Evolutionary conservation across 2,329 filamentous ascomycete species (phyloP), one percentile per base, ranked within the genome.

Genomic region (Cercospora sp.): DNA sequence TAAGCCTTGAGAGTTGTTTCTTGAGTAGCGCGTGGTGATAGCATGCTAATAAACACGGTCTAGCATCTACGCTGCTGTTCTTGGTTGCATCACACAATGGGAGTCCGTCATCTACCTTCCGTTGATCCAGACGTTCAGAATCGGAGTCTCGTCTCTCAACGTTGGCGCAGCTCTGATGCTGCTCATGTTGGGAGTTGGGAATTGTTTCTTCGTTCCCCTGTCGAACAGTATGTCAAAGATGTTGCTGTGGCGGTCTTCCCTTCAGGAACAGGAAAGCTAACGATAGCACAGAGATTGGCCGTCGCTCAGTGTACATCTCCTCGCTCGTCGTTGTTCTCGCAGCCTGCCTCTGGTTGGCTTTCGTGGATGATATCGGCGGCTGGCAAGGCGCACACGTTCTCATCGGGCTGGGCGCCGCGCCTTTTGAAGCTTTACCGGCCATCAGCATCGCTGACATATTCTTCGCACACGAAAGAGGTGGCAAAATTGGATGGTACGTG

Each of bases 381-480:
- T 53, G 20, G 20, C 48, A 53, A 53, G 48, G 48, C 6, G 48
- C 48, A 12, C 48, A 53, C 23, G 20, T 76, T 18, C 31, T 75
- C 3, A 69, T 71, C 33, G 74, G 74, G 3, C 68, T 76, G 59
- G 68, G 71, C 12, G 69, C 67, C 30, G 69, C 71, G 23, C 73
- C 74, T 0, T 72, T 74, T n/a, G 74, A 76, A 59, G 58, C 64
- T 16, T 65, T 76, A 31, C 64, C 64, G 18, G 84, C 77, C 48
- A 74, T 77, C 20, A 71, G 67, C 6, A 73, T 77, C 33, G 68
- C 72, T 3, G 75, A 77, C 48, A 53, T 75, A 4, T 77, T 74
- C 67, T 77, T 77, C 62, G 69, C 71, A 6, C 75, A 77, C 53
- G 75, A 77, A 65, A 65, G 75, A n/a, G 74, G 74, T 8, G 74